Conservation (phyloP, 805 yeast species). For the Brettanomyces bruxellensis region DNA sequence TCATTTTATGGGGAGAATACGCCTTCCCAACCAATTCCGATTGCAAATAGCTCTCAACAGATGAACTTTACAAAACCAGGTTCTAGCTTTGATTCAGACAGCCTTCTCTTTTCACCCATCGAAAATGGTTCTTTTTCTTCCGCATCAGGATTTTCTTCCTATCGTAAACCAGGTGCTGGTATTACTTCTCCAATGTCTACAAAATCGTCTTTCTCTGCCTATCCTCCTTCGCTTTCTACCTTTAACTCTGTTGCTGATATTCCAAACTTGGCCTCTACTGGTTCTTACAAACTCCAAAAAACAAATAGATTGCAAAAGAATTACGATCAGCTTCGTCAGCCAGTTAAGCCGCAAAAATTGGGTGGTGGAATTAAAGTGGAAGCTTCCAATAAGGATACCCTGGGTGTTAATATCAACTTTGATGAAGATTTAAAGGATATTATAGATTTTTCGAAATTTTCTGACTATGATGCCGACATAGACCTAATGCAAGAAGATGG, state of each 20-base stretch:
- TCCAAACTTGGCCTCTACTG: too few relatives aligned
- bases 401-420: slow-evolving; percentile 24
- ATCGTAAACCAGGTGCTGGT: background rate
- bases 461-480: slow-evolving; percentile 4
- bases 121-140: background rate
- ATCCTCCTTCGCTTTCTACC: slow-evolving; percentile 1
- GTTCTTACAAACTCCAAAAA: background rate
- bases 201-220: slow-evolving; percentile 14
- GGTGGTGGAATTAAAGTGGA: slow-evolving; percentile 1
- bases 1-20: slow-evolving; percentile 1
- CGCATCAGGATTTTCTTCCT: background rate
- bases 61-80: background rate
- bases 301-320: slow-evolving; percentile 2
- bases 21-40: slow-evolving; percentile 14
- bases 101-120: background rate
- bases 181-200: slow-evolving; percentile 15
- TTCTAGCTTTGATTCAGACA: background rate
- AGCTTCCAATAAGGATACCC: slow-evolving; percentile 19
- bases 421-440: slow-evolving; percentile 21
- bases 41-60: slow-evolving; percentile 8
- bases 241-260: too few relatives aligned
- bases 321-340: slow-evolving; percentile 5
- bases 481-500: too few relatives aligned
- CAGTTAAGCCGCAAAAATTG: slow-evolving; percentile 2
- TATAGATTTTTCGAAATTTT: slow-evolving; percentile 20